These are phyloP conservation scores for Coniochaeta ligniaria DNA, from an alignment of 2,329 filamentous ascomycete species.

Conservation along the genomic window DNA sequence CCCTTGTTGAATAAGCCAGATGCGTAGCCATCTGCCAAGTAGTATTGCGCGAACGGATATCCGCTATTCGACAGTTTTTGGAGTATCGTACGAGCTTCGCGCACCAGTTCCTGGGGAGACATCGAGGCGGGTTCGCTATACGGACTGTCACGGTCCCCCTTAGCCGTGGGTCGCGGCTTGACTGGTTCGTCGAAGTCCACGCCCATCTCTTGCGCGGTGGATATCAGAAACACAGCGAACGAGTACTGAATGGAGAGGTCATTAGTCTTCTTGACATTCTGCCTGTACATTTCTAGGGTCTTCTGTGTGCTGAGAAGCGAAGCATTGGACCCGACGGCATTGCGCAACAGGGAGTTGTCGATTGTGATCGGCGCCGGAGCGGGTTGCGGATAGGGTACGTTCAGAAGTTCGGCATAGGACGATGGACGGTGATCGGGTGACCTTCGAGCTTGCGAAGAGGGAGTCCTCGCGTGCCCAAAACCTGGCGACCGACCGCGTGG, in stretches of 20 bases:
- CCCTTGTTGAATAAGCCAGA: constrained; percentile 94
- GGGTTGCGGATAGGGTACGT: constrained; percentile 74
- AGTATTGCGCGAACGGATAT: constrained; percentile 97
- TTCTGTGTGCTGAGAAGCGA: constrained; percentile 86
- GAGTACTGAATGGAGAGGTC: constrained; percentile 89
- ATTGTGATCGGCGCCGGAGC: constrained; percentile 58
- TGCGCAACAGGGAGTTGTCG: constrained; percentile 75
- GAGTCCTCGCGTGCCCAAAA: constrained; percentile 36
- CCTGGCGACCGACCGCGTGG: constrained; percentile 55
- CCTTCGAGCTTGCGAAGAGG: constrained; percentile 42
- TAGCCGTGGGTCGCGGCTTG: constrained; percentile 34
- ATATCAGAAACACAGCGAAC: constrained; percentile 90
- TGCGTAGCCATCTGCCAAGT: constrained; percentile 87
- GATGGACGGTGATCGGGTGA: constrained; percentile 48
- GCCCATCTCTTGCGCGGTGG: constrained; percentile 74
- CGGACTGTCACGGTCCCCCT: constrained; percentile 37
- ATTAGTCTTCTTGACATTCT: constrained; percentile 95
- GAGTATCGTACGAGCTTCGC: constrained; percentile 83
- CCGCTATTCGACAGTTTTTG: constrained; percentile 79
- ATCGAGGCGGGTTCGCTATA: constrained; percentile 36
- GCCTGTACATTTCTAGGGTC: constrained; percentile 94
- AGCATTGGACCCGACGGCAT: constrained; percentile 78
- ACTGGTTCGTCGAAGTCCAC: constrained; percentile 44
- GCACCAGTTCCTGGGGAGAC: constrained; percentile 62
- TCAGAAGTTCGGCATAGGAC: constrained; percentile 54